Conservation (phyloP, 2,329 filamentous ascomycete species). For the Stagonosporopsis tanaceti region DNA sequence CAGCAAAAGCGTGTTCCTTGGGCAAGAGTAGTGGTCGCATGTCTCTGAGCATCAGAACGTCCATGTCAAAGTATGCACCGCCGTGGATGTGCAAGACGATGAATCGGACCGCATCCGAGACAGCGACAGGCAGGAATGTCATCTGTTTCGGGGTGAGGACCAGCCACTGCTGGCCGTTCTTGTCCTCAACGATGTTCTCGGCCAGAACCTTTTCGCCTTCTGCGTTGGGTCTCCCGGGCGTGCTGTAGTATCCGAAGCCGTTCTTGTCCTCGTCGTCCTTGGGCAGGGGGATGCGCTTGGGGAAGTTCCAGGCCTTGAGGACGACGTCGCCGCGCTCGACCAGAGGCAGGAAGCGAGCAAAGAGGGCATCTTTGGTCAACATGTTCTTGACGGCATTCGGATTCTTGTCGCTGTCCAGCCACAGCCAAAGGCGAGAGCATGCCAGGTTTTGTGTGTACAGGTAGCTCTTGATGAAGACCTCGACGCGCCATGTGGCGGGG, state of each 20-base stretch:
- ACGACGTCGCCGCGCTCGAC: slow-evolving; percentile 62
- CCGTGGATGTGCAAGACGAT: slow-evolving; percentile 63
- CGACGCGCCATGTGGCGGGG: slow-evolving; percentile 64
- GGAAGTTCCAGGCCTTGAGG: slow-evolving; percentile 63
- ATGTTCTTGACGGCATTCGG: slow-evolving; percentile 61
- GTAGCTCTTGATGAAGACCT: slow-evolving; percentile 65
- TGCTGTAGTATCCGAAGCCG: slow-evolving; percentile 60
- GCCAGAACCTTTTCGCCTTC: slow-evolving; percentile 56
- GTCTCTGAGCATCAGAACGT: slow-evolving; percentile 63
- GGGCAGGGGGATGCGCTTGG: slow-evolving; percentile 60
- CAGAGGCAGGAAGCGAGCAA: slow-evolving; percentile 62
- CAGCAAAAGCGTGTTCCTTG: slow-evolving; percentile 62
- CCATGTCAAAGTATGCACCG: slow-evolving; percentile 65
- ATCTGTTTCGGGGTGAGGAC: slow-evolving; percentile 63
- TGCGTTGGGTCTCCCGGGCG: slow-evolving; percentile 53
- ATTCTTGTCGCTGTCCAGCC: slow-evolving; percentile 63
- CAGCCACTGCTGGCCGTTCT: slow-evolving; percentile 61
- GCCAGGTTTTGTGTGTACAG: slow-evolving; percentile 65
- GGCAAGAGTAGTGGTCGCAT: slow-evolving; percentile 63
- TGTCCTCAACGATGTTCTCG: slow-evolving; percentile 61
- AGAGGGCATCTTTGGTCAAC: slow-evolving; percentile 60
- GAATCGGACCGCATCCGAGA: slow-evolving; percentile 64
- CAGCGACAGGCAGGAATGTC: slow-evolving; percentile 66
- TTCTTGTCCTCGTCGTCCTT: slow-evolving; percentile 58
- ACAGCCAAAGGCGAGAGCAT: slow-evolving; percentile 62